Percentiles rank a stretch among this genome's conserved stretches.
These are phyloP conservation scores for Typha latifolia DNA, from an alignment of 176 grass and related monocot genomes.

Conservation along the genomic window DNA sequence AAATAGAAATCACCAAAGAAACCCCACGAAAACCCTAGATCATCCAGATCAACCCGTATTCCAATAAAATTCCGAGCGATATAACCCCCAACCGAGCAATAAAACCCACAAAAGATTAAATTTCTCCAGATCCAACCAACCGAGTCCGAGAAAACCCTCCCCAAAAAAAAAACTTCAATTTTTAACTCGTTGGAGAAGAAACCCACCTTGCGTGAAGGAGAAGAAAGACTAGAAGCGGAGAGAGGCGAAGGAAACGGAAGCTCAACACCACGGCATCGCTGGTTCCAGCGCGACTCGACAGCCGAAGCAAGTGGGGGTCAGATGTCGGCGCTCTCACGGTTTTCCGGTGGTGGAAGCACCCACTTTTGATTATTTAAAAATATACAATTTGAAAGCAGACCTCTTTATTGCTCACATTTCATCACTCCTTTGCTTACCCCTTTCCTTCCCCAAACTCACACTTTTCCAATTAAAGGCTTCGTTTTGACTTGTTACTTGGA, in stretches of 20 bases:
- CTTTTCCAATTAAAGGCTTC: too few relatives aligned
- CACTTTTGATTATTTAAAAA: background rate
- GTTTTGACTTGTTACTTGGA: too few relatives aligned
- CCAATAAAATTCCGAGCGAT: background rate
- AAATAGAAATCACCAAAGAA: background rate
- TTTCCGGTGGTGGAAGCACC: background rate
- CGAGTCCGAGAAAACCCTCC: background rate
- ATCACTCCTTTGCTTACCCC: background rate
- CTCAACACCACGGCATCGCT: background rate
- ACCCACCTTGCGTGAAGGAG: background rate
- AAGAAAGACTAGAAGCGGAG: background rate
- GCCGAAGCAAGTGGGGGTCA: background rate
- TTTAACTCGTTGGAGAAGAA: background rate
- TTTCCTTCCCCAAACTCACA: background rate
- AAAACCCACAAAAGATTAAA: background rate
- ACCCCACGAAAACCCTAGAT: background rate
- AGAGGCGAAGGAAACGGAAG: background rate
- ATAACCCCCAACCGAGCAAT: background rate
- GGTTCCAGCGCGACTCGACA: background rate
- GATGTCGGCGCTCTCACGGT: background rate
- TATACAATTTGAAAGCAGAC: background rate
- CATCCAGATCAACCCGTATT: background rate
- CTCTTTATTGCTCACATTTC: background rate
- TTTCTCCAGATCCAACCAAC: background rate
- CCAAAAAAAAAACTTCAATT: background rate